Base-by-base conservation (phyloP, 495 filamentous ascomycete species). In the Paragyromitra xinjiangensis region DNA sequence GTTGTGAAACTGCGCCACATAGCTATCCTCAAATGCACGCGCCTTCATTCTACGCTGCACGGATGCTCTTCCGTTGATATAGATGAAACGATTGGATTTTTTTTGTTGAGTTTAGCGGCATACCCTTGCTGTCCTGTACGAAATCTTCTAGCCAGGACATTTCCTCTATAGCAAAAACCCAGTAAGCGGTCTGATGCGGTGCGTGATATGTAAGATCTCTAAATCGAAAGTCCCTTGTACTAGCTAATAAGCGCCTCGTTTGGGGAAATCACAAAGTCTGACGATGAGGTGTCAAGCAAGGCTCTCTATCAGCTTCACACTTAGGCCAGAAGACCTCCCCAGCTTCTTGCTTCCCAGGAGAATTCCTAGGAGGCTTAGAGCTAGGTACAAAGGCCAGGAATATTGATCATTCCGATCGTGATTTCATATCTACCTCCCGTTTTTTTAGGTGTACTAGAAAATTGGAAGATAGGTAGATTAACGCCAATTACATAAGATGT, bases 1-100 rank as follows among this genome's bases (percentile, higher is more conserved):
- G 56, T 56, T 56, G 53, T 22, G 16, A 14, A 61, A n/a, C 56
- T 34, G 12, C 56, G 56, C 51, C 51, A 55, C 51, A 55, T 55
- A 22, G 19, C 19, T 22, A 19, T 55, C 51, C 51, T 19, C 51
- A 19, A 24, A 48, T 48, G 11, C 44, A 48, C 4, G 1, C 44
- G 16, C 44, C 44, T 48, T 48, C 44, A 48, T 48, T 48, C 44
- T 16, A 16, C 44, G 29, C 29, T 12, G 14, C 53, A 34, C 53
- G 53, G 8, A 34, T 58, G 22, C 16, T 12, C 26, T 34, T 34
- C 53, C 53, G 53, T 16, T 34, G 26, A 58, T 58, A 34, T 29
- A 11, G 4, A n/a, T 37, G 29, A 39, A 61, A 39, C 53, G 7
- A 56, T 9, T 29, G 5, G 22, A 26, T 22, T 9, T n/a, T n/a